These are phyloP conservation scores for Quercus rubra DNA, from an alignment of 306 rosid species.

Conservation along the genomic window DNA sequence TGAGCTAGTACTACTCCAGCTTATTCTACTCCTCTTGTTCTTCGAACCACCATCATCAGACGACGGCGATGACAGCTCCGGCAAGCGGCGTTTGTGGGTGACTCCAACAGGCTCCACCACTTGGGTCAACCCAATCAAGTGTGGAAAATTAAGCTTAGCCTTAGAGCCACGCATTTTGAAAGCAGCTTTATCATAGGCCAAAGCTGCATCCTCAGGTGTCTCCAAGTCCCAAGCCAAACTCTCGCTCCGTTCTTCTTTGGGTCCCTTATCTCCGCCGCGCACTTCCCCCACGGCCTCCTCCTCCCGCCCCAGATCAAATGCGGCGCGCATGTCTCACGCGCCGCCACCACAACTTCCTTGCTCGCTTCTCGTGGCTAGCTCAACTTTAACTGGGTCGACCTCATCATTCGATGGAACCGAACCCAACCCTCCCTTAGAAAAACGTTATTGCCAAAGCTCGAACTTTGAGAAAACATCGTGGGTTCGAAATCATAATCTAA, in stretches of 20 bases:
- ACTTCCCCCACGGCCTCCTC: slow-evolving; percentile 70
- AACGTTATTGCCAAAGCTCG: too few species aligned
- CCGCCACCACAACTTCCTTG: too few species aligned
- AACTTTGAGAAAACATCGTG: too few species aligned
- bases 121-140: slow-evolving; percentile 10
- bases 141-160: slow-evolving; percentile 59
- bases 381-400: too few species aligned
- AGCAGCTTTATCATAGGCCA: slow-evolving; percentile 59
- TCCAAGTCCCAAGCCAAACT: slow-evolving; percentile 64
- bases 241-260: slow-evolving; percentile 46
- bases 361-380: too few species aligned
- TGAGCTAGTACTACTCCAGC: too few species aligned
- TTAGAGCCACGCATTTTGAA: slow-evolving; percentile 48
- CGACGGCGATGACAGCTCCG: not conserved
- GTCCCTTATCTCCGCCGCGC: slow-evolving; percentile 70
- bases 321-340: too few species aligned
- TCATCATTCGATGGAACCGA: too few species aligned
- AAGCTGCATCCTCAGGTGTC: slow-evolving; percentile 45
- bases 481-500: too few species aligned
- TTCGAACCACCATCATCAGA: too few species aligned
- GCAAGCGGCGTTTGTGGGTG: not conserved
- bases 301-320: slow-evolving; percentile 50
- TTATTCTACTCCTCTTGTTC: too few species aligned
- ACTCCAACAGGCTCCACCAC: not conserved
- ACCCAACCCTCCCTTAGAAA: too few species aligned